A percentile compares a stretch with the other conserved stretches of the same genome.
Conservation (phyloP, 148 eudicot species). For the Rhododendron mucronatum region DNA sequence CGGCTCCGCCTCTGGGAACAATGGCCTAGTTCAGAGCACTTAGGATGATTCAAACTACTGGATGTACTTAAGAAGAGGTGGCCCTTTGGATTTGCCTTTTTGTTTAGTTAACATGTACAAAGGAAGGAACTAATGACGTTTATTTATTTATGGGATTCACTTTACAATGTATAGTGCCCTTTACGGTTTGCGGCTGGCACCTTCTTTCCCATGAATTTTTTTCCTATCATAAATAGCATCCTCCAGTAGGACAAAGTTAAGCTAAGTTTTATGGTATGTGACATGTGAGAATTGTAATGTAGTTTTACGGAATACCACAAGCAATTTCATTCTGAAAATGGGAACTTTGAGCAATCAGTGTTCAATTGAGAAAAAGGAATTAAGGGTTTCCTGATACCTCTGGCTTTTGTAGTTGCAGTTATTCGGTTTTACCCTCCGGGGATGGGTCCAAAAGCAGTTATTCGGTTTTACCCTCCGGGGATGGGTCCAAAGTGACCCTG, state of each 20-base stretch:
- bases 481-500: background rate
- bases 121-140: background rate
- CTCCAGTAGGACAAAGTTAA: background rate
- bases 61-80: background rate
- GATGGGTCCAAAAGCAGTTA: background rate
- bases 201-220: background rate
- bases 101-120: background rate
- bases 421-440: background rate
- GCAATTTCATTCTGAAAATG: background rate
- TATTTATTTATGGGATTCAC: background rate
- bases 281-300: background rate
- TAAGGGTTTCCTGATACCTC: background rate
- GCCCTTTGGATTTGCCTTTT: background rate
- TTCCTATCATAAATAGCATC: background rate
- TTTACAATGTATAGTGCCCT: background rate
- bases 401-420: background rate
- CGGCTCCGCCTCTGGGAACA: no score
- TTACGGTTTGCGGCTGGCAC: background rate
- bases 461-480: background rate
- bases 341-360: background rate
- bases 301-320: background rate
- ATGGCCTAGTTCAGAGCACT: background rate
- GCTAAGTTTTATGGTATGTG: background rate
- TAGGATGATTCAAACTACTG: background rate
- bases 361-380: background rate